Conservation (phyloP, 805 yeast genomes). For the Candida insectalens region DNA sequence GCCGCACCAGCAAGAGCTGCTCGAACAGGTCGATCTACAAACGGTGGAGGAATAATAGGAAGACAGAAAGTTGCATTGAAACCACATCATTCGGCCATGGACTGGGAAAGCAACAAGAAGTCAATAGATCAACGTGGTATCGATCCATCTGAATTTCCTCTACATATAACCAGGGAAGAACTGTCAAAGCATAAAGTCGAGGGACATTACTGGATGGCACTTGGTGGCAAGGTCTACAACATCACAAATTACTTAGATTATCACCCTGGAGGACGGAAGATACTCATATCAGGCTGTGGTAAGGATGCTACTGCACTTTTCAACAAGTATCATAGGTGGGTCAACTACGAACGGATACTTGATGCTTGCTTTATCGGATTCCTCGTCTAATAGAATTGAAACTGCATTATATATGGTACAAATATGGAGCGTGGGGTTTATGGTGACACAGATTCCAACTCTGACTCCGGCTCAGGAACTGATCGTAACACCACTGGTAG, state of each 20-base stretch:
- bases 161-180: constrained; percentile 47
- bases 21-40: neutral
- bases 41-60: no score
- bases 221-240: constrained; percentile 76
- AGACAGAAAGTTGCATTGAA: constrained; percentile 51
- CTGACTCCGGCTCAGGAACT: neutral
- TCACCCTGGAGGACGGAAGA: constrained; percentile 90
- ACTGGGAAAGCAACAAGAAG: constrained; percentile 63
- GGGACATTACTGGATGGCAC: constrained; percentile 81
- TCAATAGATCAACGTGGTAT: constrained; percentile 46
- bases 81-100: constrained; percentile 81
- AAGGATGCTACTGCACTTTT: constrained; percentile 72
- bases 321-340: constrained; percentile 62
- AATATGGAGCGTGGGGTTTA: no score
- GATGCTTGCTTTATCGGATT: constrained; percentile 72
- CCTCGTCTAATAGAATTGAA: constrained; percentile 14
- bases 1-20: neutral
- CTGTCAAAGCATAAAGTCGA: constrained; percentile 44
- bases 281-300: constrained; percentile 73
- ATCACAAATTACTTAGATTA: constrained; percentile 74
- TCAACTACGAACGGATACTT: constrained; percentile 73
- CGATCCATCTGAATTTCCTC: constrained; percentile 36
- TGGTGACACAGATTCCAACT: no score
- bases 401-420: no score
- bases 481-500: constrained; percentile 2